phyloP scores from a whole-genome alignment of 441 rosid genomes.

The Arabidopsis hybrid region DNA sequence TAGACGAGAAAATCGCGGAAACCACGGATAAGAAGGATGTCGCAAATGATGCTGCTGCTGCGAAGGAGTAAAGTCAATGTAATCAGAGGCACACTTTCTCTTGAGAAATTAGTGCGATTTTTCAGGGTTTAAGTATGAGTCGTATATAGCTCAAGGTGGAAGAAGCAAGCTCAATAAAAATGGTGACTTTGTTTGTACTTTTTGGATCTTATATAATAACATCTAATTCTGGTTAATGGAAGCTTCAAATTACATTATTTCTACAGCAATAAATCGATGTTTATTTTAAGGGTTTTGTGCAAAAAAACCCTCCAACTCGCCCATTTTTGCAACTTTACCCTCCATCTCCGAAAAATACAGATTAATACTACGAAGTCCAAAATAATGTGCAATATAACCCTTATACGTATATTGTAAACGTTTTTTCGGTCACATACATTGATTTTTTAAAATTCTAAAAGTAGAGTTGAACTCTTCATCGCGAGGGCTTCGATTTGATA shows the following conservation, averaged over 20 bases:
- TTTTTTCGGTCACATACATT: too few species aligned
- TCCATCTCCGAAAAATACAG: too few species aligned
- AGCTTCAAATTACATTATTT: constrained; percentile 2
- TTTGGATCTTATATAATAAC: constrained; percentile 27
- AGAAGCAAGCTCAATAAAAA: constrained; percentile 30
- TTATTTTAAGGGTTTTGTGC: too few species aligned
- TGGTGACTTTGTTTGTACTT: constrained; percentile 10
- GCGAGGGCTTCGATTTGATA: too few species aligned
- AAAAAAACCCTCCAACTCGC: too few species aligned
- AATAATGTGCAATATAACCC: too few species aligned
- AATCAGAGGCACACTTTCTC: neutral
- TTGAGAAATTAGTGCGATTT: constrained; percentile 4
- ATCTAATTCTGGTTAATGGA: constrained; percentile 6
- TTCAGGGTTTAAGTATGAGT: constrained; percentile 19
- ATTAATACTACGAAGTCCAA: too few species aligned
- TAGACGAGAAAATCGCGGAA: constrained; percentile 18
- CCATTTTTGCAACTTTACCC: too few species aligned
- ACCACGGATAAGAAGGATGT: constrained; percentile 33
- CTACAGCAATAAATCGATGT: neutral
- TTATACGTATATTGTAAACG: too few species aligned
- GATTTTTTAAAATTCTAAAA: too few species aligned
- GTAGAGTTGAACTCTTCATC: too few species aligned
- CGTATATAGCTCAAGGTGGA: constrained; percentile 36
- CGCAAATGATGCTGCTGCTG: constrained; percentile 28
- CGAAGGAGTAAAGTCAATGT: constrained; percentile 24